These are phyloP conservation scores for Globisporangium rhizosaccharum DNA, from an alignment of 352 stramenopile species.

Conservation along the genomic window DNA sequence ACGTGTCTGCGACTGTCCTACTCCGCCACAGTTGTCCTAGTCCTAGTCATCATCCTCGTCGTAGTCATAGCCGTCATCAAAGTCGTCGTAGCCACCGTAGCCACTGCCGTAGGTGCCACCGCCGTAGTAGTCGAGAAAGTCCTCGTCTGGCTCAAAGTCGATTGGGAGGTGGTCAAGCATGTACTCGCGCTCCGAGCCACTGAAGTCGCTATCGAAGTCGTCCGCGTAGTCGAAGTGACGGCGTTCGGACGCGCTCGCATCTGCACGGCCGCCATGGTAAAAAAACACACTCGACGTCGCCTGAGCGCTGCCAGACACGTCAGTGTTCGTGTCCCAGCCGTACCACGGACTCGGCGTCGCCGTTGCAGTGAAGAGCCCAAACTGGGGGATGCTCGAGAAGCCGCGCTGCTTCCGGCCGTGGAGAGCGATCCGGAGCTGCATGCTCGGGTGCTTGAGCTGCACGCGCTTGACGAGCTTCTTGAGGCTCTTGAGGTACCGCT, in stretches of 20 bases:
- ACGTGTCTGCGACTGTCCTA: too few species aligned
- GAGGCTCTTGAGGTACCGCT: constrained; percentile 25
- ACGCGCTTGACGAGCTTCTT: constrained; percentile 18
- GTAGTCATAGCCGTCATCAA: constrained; percentile 17
- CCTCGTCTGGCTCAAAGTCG: background rate
- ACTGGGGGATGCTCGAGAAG: constrained; percentile 27
- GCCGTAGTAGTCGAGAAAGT: background rate
- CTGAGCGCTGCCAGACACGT: background rate
- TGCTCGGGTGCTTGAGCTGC: constrained; percentile 17
- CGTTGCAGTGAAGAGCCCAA: constrained; percentile 31
- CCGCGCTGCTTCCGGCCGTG: constrained; percentile 10
- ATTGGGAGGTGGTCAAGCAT: background rate
- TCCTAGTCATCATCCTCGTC: too few species aligned
- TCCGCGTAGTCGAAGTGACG: background rate
- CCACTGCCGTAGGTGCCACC: background rate
- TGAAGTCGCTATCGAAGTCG: constrained; percentile 19
- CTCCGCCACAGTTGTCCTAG: too few species aligned
- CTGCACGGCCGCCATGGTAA: background rate
- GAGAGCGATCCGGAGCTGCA: constrained; percentile 20
- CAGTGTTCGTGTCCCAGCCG: constrained; percentile 31
- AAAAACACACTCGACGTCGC: background rate
- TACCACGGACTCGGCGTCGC: constrained; percentile 31
- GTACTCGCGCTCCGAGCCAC: background rate
- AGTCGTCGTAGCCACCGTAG: constrained; percentile 17
- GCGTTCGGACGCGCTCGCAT: background rate